Evolutionary conservation across 2,329 filamentous ascomycete genomes (phyloP).

Genomic region (Ascochyta viciae-villosae): DNA sequence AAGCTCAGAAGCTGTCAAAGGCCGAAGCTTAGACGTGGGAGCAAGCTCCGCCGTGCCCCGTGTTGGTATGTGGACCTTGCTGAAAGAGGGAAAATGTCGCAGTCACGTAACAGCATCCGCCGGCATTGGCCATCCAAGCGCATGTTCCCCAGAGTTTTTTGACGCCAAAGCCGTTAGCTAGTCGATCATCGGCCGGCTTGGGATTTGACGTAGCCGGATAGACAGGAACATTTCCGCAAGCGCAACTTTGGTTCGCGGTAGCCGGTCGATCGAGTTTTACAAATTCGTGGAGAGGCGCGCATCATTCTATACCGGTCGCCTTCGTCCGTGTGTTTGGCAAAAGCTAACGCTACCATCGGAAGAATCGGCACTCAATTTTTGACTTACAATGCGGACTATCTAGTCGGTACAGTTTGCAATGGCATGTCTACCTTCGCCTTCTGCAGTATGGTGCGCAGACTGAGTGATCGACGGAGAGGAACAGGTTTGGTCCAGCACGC

Average conservation of each 20-base stretch:
- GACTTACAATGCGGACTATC: neutral
- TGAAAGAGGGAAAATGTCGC: conserved; percentile 1
- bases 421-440: neutral
- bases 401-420: neutral
- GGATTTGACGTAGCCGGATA: conserved; percentile 9
- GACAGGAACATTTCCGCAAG: conserved; percentile 14
- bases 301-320: neutral
- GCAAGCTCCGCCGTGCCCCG: conserved; percentile 1
- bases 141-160: conserved; percentile 9
- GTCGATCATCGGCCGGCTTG: conserved; percentile 3
- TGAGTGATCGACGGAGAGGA: neutral
- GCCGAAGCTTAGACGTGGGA: conserved; percentile 8
- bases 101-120: conserved; percentile 27
- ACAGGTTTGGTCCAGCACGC: neutral
- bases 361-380: neutral
- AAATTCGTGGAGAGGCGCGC: neutral
- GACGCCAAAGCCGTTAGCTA: conserved; percentile 8
- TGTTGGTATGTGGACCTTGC: conserved; percentile 4
- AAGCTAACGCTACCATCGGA: too few species aligned
- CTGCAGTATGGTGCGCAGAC: neutral
- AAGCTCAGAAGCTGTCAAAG: conserved; percentile 7
- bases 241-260: neutral
- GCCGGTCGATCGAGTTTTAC: conserved; percentile 1
- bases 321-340: neutral
- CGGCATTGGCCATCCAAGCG: conserved; percentile 16